Evolutionary conservation across 257 asterid species (phyloP).

Genomic region (Galeopsis tetrahit): DNA sequence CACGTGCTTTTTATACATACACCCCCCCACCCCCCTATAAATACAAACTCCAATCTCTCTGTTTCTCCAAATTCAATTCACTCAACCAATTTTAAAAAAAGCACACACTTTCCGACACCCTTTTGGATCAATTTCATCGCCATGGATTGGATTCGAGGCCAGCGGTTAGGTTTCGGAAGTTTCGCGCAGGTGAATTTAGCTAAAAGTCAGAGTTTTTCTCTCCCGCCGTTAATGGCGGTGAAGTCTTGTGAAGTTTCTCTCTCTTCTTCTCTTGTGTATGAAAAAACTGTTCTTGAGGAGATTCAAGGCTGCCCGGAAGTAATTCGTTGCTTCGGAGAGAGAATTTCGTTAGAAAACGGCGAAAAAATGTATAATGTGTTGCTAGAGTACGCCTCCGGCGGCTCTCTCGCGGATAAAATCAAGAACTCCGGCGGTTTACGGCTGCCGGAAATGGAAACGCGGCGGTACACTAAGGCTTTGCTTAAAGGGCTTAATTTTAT

Average conservation of each 20-base stretch:
- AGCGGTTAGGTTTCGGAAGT: slow-evolving; percentile 73
- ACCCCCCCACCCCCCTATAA: too few relatives aligned
- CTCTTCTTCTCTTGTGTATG: slow-evolving; percentile 58
- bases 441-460: slow-evolving; percentile 51
- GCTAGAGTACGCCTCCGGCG: slow-evolving; percentile 81
- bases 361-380: slow-evolving; percentile 74
- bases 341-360: slow-evolving; percentile 61
- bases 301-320: slow-evolving; percentile 64
- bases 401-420: slow-evolving; percentile 59
- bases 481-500: slow-evolving; percentile 62
- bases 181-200: slow-evolving; percentile 81
- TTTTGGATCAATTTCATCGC: background rate
- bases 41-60: too few relatives aligned
- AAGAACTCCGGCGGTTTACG: slow-evolving; percentile 38
- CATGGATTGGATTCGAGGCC: slow-evolving; percentile 91
- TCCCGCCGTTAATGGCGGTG: slow-evolving; percentile 67
- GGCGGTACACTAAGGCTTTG: slow-evolving; percentile 50
- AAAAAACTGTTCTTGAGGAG: slow-evolving; percentile 61
- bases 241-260: slow-evolving; percentile 58
- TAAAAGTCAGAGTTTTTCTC: slow-evolving; percentile 24
- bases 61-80: background rate
- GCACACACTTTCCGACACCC: background rate
- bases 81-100: background rate
- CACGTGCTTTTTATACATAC: slow-evolving; percentile 61
- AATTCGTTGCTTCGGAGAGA: slow-evolving; percentile 72